Percentiles rank a stretch among this genome's conserved stretches.
Conservation (phyloP, 129 eudicot species). For the Flaveria ramosissima region DNA sequence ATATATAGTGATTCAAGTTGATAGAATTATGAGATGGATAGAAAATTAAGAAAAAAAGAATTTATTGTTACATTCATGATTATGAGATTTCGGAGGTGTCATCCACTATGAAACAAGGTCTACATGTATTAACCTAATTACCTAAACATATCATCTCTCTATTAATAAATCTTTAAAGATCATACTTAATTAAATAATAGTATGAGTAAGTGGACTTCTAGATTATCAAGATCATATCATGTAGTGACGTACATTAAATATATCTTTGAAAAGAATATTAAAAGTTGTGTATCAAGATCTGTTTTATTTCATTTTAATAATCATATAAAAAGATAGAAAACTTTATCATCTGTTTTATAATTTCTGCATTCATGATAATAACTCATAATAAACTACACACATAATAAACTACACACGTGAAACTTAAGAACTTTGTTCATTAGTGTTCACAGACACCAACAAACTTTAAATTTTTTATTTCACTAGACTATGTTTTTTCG, state of each 20-base stretch:
- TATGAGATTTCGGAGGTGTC: slow-evolving; percentile 27
- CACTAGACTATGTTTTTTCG: no score
- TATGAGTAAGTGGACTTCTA: slow-evolving; percentile 8
- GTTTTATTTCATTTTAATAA: not conserved
- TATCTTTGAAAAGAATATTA: not conserved
- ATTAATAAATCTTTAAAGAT: not conserved
- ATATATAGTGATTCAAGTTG: not conserved
- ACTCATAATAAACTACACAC: no score
- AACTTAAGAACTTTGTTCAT: slow-evolving; percentile 11
- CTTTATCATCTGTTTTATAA: not conserved
- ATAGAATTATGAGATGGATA: not conserved
- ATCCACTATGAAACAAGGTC: slow-evolving; percentile 25
- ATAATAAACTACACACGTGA: no score
- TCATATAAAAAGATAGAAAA: not conserved
- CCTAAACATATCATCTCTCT: slow-evolving; percentile 5
- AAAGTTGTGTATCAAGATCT: slow-evolving; percentile 3
- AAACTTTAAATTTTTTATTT: no score
- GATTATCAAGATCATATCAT: not conserved
- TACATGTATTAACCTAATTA: not conserved
- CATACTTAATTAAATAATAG: not conserved
- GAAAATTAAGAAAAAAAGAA: not conserved
- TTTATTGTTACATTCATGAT: slow-evolving; percentile 16
- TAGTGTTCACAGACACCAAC: not conserved
- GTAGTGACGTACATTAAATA: not conserved
- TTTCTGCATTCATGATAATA: not conserved